Evolutionary conservation across 345 rosid species (phyloP), one percentile per base, ranked within the genome.

Genomic region (Eucalyptus sp.): DNA sequence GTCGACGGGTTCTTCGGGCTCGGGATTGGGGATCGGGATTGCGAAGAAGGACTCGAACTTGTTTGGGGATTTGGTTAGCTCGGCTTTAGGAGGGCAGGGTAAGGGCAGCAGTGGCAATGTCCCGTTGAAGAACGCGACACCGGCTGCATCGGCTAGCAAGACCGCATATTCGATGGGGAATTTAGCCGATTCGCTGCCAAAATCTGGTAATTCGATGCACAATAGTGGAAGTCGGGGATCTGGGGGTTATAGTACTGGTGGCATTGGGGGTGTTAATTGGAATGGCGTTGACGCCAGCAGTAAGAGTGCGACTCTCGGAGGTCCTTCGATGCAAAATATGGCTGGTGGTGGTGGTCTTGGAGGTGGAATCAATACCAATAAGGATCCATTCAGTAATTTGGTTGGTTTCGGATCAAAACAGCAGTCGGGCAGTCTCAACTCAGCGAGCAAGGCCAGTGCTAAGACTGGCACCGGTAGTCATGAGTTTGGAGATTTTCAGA

Each of bases 1-100:
- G 86, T 89, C 93, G 88, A 92, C 97, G 6, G 94, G 94, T 80
- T 87, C 91, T 17, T 18, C 3, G 86, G 37, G 87, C 29, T 88
- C 90, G 2, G 81, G 46, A 58, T 88, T 92, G 87, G 95, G 96
- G 86, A 89, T 94, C 56, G 99, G 98, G 90, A 91, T 95, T 81
- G 97, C 89, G 22, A 93, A 93, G n/a, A 96, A 96, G 92, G 94
- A 93, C 71, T 95, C 98, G 3, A 94, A 94, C 88, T 93, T 96
- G 93, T 97, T 97, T 86, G 98, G 95, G 54, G 99, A 98, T 95
- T 95, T 98, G 89, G 93, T 98, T 16, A 92, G 93, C 87, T 98
- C 99, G 76, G 98, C 98, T 31, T 89, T 98, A 44, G 99, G 98
- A 44, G 99, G 98, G 43, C 93, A 92, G 92, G 98, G 97, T 8